Percentiles rank a stretch among this genome's conserved stretches.
Evolutionary conservation across 2,329 filamentous ascomycete genomes (phyloP).

Genomic region (Pezicula carpinea): DNA sequence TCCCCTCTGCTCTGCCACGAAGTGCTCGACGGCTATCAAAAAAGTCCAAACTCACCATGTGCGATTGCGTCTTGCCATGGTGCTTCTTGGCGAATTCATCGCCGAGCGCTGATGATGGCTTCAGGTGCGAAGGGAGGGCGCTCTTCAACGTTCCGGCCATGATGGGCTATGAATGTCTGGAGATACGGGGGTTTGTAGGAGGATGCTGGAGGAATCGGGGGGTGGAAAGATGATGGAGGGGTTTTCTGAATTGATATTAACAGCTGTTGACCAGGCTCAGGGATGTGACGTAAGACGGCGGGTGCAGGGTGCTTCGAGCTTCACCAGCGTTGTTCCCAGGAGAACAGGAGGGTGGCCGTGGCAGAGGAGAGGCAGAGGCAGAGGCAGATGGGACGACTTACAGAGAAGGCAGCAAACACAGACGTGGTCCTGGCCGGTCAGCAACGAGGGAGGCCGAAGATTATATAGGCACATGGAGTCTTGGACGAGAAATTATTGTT

Average conservation of each 20-base stretch:
- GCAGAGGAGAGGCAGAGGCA: neutral
- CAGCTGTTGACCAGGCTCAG: neutral
- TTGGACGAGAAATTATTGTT: neutral
- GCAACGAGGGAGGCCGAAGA: neutral
- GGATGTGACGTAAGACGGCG: neutral
- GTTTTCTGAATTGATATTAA: neutral
- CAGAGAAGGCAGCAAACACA: neutral
- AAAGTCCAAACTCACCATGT: slow-evolving; percentile 62
- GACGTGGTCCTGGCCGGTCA: too few relatives aligned
- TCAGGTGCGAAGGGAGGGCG: slow-evolving; percentile 81
- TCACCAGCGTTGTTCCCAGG: neutral
- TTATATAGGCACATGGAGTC: neutral
- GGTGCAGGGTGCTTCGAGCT: neutral
- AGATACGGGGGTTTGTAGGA: neutral
- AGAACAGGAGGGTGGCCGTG: neutral
- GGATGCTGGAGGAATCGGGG: neutral
- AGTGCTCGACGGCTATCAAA: neutral
- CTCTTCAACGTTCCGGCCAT: slow-evolving; percentile 71
- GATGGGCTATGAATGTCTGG: slow-evolving; percentile 2
- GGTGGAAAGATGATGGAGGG: neutral
- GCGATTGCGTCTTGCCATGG: slow-evolving; percentile 80
- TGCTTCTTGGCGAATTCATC: slow-evolving; percentile 56
- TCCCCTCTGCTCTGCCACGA: neutral
- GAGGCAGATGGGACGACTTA: neutral
- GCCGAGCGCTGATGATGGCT: slow-evolving; percentile 44